Conservation (phyloP, 257 asterid genomes). For the Prunella vulgaris region DNA sequence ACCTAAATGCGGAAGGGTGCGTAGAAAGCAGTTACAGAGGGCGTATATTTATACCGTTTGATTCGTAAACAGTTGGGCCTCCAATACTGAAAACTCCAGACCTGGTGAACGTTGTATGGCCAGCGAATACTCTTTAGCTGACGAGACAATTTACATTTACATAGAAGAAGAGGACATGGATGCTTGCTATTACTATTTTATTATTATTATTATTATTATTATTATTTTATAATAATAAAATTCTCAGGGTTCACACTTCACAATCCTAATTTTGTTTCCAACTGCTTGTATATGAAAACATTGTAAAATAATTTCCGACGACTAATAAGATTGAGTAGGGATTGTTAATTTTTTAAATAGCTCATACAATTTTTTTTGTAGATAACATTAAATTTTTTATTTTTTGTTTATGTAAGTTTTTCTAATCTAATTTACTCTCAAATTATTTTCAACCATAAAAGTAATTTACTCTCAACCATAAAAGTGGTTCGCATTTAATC, state of each 20-base stretch:
- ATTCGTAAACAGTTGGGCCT: background rate
- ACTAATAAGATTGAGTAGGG: too few species aligned
- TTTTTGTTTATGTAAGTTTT: too few species aligned
- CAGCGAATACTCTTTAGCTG: constrained; percentile 14
- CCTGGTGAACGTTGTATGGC: constrained; percentile 5
- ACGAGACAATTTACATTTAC: background rate
- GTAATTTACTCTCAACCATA: too few species aligned
- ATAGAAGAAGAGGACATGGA: background rate
- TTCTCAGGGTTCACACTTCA: background rate
- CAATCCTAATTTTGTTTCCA: background rate
- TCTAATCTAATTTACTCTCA: too few species aligned
- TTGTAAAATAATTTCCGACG: background rate
- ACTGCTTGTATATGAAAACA: background rate
- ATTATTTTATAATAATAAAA: background rate
- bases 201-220: too few species aligned
- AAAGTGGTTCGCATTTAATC: too few species aligned
- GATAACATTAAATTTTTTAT: too few species aligned
- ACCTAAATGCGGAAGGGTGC: background rate
- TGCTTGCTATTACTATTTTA: too few species aligned
- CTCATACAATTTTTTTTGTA: too few species aligned
- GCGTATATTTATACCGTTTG: background rate
- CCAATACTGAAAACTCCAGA: background rate
- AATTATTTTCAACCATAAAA: too few species aligned
- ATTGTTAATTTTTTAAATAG: too few species aligned
- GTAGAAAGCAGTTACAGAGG: background rate